Percentiles rank a stretch among this genome's conserved stretches.
Conservation (phyloP, 2,329 filamentous ascomycete species). For the Juglanconis sp. region DNA sequence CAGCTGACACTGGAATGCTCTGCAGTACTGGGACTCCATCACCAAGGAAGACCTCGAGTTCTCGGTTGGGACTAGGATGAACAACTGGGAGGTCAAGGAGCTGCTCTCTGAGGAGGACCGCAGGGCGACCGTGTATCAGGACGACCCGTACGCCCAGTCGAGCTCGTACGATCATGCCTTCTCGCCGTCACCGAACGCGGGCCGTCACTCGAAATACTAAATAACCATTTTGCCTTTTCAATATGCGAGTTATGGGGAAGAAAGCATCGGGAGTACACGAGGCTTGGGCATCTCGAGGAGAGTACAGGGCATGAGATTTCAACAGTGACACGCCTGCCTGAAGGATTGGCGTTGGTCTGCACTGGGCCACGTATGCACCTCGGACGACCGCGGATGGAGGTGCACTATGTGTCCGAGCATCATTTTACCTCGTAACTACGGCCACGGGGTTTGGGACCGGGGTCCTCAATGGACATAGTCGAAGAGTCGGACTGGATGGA, state of each 20-base stretch:
- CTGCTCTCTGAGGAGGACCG: conserved; percentile 77
- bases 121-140: conserved; percentile 67
- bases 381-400: not conserved
- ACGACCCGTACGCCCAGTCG: conserved; percentile 61
- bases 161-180: conserved; percentile 52
- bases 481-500: too few species aligned
- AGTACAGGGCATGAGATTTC: not conserved
- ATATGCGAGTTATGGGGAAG: not conserved
- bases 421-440: not conserved
- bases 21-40: conserved; percentile 97
- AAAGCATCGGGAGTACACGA: not conserved
- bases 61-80: conserved; percentile 89
- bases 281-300: not conserved
- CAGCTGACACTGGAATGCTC: conserved; percentile 16
- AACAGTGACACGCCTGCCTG: not conserved
- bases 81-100: conserved; percentile 99
- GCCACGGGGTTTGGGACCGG: not conserved
- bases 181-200: conserved; percentile 36
- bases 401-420: not conserved
- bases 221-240: not conserved
- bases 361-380: not conserved
- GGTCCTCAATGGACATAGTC: not conserved
- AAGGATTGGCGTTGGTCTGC: not conserved
- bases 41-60: conserved; percentile 98
- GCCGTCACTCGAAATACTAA: conserved; percentile 47